Conservation (phyloP, 1,284 basidiomycete species). For the Pseudozyma sp. region DNA sequence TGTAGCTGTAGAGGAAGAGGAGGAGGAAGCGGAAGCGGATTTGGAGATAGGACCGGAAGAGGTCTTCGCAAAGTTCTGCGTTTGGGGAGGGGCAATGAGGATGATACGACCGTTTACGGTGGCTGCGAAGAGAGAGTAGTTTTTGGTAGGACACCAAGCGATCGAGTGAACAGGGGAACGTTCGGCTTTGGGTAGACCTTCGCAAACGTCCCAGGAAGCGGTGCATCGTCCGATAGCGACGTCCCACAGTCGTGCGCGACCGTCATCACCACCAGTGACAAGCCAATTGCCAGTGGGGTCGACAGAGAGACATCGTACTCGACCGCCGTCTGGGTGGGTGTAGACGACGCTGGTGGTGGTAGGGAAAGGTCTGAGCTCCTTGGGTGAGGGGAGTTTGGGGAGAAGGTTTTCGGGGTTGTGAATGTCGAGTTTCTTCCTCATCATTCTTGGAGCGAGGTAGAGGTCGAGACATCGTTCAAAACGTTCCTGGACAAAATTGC, state of each 20-base stretch:
- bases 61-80: slow-evolving; percentile 71
- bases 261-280: slow-evolving; percentile 90
- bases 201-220: slow-evolving; percentile 82
- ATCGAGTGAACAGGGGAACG: slow-evolving; percentile 78
- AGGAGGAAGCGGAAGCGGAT: slow-evolving; percentile 56
- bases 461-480: slow-evolving; percentile 95
- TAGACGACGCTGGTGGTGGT: slow-evolving; percentile 83
- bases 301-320: slow-evolving; percentile 81
- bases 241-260: slow-evolving; percentile 91
- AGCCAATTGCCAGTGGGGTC: slow-evolving; percentile 93
- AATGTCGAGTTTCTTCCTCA: slow-evolving; percentile 67
- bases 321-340: slow-evolving; percentile 75
- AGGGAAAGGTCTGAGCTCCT: slow-evolving; percentile 93
- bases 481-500: slow-evolving; percentile 90
- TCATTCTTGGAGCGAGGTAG: slow-evolving; percentile 92
- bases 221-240: slow-evolving; percentile 90
- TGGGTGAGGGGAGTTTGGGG: slow-evolving; percentile 94
- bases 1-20: slow-evolving; percentile 51
- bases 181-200: slow-evolving; percentile 53
- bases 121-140: slow-evolving; percentile 84
- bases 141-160: slow-evolving; percentile 92
- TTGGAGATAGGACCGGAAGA: slow-evolving; percentile 63
- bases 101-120: slow-evolving; percentile 76
- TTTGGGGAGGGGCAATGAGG: slow-evolving; percentile 80
- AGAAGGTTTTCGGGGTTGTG: slow-evolving; percentile 82